Conservation (phyloP, 495 filamentous ascomycete genomes). For the Saxophila tyrrhenica region DNA sequence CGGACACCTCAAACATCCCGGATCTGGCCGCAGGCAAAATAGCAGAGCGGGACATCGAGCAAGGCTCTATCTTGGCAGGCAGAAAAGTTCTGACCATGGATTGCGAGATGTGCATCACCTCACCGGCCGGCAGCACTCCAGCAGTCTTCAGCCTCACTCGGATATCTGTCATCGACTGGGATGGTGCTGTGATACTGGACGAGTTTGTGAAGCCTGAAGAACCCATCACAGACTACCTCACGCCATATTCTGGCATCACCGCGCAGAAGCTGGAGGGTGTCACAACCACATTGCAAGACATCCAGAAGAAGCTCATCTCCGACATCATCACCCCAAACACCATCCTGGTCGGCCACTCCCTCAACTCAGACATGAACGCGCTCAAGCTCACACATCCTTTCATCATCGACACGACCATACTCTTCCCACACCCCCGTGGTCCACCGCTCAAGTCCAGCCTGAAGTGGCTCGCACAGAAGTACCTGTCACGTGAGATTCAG, state of each 20-base stretch:
- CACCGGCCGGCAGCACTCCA: conserved; percentile 34
- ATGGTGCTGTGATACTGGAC: conserved; percentile 69
- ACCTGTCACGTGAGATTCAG: conserved; percentile 77
- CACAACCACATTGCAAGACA: conserved; percentile 71
- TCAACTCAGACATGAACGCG: conserved; percentile 79
- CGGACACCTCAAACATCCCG: conserved; percentile 56
- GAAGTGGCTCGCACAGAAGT: conserved; percentile 71
- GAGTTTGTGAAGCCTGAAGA: conserved; percentile 81
- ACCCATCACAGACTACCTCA: conserved; percentile 82
- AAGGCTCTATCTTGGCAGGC: conserved; percentile 73
- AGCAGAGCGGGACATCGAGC: conserved; percentile 57
- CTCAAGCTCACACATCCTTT: conserved; percentile 80
- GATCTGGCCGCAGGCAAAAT: conserved; percentile 53
- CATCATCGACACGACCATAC: conserved; percentile 76
- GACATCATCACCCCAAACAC: conserved; percentile 60
- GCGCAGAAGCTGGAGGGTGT: conserved; percentile 65
- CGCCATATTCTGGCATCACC: conserved; percentile 83
- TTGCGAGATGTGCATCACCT: conserved; percentile 92
- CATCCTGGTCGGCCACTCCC: conserved; percentile 81
- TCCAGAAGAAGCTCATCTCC: conserved; percentile 60
- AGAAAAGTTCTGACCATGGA: conserved; percentile 75
- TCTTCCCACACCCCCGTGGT: conserved; percentile 73
- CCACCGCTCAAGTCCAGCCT: conserved; percentile 63
- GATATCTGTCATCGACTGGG: conserved; percentile 78
- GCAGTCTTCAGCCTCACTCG: conserved; percentile 66